These are phyloP conservation scores for Chalciporus piperatoides DNA, from an alignment of 1,284 basidiomycete species.

Conservation along the genomic window DNA sequence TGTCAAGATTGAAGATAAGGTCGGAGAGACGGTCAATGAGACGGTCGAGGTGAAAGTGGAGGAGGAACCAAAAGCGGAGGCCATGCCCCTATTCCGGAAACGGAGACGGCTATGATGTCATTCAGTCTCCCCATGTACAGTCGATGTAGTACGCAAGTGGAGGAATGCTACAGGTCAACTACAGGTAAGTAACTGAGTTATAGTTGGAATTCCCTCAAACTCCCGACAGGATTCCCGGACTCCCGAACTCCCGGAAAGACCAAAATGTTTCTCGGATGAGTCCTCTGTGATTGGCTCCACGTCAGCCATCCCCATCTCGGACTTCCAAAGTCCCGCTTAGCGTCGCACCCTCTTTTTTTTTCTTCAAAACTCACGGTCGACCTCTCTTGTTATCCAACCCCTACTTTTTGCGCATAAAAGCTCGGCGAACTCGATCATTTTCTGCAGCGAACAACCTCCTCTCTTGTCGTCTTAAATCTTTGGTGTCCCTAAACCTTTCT, in stretches of 20 bases:
- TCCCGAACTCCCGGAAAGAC: no score
- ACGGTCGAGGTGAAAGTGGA: constrained; percentile 8
- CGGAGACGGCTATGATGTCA: constrained; percentile 12
- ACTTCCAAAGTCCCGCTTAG: constrained; percentile 16
- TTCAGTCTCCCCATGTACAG: no score
- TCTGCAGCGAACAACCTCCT: constrained; percentile 1
- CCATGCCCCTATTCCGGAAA: constrained; percentile 22
- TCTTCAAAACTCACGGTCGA: not conserved
- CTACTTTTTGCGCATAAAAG: constrained; percentile 31
- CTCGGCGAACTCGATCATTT: not conserved
- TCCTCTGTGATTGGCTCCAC: constrained; percentile 18
- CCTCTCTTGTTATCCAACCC: not conserved
- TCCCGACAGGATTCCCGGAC: no score
- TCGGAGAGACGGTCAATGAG: not conserved
- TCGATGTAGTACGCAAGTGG: no score
- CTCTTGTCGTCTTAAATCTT: not conserved
- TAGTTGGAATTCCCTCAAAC: no score
- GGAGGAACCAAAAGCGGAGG: constrained; percentile 3
- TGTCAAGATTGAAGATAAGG: no score
- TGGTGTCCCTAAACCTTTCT: constrained; percentile 13
- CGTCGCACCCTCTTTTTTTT: constrained; percentile 12
- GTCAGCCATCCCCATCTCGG: constrained; percentile 16
- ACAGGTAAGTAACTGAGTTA: no score
- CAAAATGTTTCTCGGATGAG: no score
- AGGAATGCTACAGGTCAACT: no score